Evolutionary conservation across 2,329 filamentous ascomycete species (phyloP).

Genomic region (Aspergillus chevalieri): DNA sequence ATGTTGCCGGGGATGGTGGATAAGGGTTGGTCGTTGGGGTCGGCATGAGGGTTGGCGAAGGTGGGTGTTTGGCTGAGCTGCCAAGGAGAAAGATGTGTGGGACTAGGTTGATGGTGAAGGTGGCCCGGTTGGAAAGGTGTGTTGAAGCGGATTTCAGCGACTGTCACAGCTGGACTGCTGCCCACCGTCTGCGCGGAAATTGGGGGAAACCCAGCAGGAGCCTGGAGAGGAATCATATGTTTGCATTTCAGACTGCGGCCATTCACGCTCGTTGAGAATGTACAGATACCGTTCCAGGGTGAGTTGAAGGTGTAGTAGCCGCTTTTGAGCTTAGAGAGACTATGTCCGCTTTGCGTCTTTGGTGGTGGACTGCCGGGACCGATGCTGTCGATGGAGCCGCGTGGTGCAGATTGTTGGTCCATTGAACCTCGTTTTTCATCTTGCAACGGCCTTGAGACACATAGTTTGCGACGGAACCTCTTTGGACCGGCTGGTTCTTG

Average conservation of each 20-base stretch:
- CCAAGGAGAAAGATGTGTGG: slow-evolving; percentile 18
- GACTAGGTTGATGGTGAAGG: slow-evolving; percentile 20
- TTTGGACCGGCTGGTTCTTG: slow-evolving; percentile 18
- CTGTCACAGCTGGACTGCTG: slow-evolving; percentile 40
- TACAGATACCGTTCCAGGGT: slow-evolving; percentile 81
- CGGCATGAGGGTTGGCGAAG: slow-evolving; percentile 8
- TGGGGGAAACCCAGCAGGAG: slow-evolving; percentile 6
- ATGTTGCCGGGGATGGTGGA: neutral
- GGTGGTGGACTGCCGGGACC: slow-evolving; percentile 6
- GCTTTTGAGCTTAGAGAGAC: slow-evolving; percentile 27
- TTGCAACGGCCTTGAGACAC: slow-evolving; percentile 23
- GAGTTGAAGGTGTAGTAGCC: slow-evolving; percentile 67
- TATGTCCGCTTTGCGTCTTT: slow-evolving; percentile 5
- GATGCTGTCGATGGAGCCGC: slow-evolving; percentile 12
- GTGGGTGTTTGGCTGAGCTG: slow-evolving; percentile 13
- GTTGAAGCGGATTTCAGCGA: slow-evolving; percentile 89
- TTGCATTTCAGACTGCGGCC: slow-evolving; percentile 70
- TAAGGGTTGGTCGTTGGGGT: neutral
- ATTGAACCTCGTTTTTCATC: slow-evolving; percentile 15
- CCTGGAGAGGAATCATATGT: slow-evolving; percentile 55
- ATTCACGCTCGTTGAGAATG: slow-evolving; percentile 71
- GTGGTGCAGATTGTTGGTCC: slow-evolving; percentile 9
- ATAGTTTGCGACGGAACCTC: slow-evolving; percentile 28
- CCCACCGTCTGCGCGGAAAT: slow-evolving; percentile 17
- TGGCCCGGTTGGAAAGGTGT: slow-evolving; percentile 54